phyloP scores from a whole-genome alignment of 2,329 filamentous ascomycete species.

The Apiospora phragmitis region DNA sequence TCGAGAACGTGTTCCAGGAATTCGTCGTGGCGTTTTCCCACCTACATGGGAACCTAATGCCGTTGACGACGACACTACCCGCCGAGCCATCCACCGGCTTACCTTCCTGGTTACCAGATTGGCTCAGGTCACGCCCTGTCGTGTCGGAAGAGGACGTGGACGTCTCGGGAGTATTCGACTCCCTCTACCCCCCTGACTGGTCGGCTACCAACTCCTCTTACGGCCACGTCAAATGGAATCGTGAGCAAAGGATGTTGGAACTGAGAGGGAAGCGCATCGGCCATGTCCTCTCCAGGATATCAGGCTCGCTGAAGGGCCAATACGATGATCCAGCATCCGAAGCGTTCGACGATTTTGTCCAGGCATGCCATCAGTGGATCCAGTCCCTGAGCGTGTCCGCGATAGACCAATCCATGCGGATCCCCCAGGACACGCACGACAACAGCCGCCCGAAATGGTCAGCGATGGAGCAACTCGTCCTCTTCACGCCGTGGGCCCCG shows the following conservation, averaged over 20 bases:
- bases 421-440: background rate
- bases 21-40: background rate
- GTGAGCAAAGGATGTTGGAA: background rate
- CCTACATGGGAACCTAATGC: background rate
- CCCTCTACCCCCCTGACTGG: background rate
- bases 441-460: background rate
- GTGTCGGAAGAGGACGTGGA: background rate
- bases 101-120: background rate
- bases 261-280: background rate
- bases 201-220: background rate
- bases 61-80: background rate
- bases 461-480: background rate
- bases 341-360: background rate
- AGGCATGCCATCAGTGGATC: background rate
- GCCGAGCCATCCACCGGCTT: background rate
- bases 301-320: background rate
- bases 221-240: no score
- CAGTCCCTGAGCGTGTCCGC: background rate
- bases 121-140: background rate
- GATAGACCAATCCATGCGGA: background rate
- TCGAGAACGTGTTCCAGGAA: background rate
- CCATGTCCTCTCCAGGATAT: background rate
- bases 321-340: background rate
- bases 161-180: background rate
- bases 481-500: background rate